Base-by-base conservation (phyloP, 306 rosid genomes). In the Corylus americana region DNA sequence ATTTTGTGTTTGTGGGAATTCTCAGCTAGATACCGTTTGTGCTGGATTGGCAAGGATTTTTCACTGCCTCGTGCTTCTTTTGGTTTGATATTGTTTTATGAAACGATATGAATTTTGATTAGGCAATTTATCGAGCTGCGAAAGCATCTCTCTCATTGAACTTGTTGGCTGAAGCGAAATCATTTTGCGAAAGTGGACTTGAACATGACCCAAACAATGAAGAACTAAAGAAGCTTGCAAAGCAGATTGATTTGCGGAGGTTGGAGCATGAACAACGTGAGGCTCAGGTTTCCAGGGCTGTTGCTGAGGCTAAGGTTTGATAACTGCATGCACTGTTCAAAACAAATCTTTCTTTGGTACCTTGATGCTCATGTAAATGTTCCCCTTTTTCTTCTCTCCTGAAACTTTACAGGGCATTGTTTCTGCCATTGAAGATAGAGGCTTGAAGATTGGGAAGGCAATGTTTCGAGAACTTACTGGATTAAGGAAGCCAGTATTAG, bases 111-210 rank as follows among this genome's bases (percentile, higher is more conserved):
- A 80, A 75, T 57, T 80, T 68, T 85, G 83, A 39, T 67, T 80
- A 94, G 97, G 97, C 98, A 39, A 79, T 88, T 66, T 94, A 85
- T 82, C 88, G 97, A 78, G 97, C 97, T 85, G 89, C 90, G 10
- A 95, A 93, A 87, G 98, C 98, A 17, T 85, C 90, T 25, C 59
- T 93, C 85, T 84, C 89, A 9, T 80, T 95, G 79, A 88, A 91
- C 71, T 86, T 93, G 86, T 79, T 93, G 86, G 79, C 79, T 53
- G 96, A 93, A 78, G 97, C 93, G 16, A 86, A 82, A 72, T 87
- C 89, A 31, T 84, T 84, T 83, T 92, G 91, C 63, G 83, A 78
- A 53, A 89, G 79, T 37, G 98, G 97, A 79, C 90, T 91, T 79
- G 67, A 78, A 79, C 85, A 85, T 67, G 98, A 95, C 77, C 91